A percentile compares a stretch with the other conserved stretches of the same genome.
These are phyloP conservation scores for Brettanomyces anomalus DNA, from an alignment of 805 yeast genomes.

Conservation along the genomic window DNA sequence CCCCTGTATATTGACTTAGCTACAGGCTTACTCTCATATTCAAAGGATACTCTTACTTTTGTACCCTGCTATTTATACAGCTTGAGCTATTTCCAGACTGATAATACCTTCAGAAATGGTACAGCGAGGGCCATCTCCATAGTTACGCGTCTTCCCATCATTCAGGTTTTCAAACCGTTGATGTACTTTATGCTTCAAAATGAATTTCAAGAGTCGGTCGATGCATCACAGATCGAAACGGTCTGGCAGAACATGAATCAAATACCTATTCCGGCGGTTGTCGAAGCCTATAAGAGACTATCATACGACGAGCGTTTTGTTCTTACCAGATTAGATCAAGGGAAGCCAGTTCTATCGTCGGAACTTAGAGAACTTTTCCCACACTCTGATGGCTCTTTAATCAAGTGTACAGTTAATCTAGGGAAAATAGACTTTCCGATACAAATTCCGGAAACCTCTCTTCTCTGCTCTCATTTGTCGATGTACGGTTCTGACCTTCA, in stretches of 20 bases:
- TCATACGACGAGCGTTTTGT: constrained; percentile 13
- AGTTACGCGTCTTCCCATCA: constrained; percentile 33
- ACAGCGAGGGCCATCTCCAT: constrained; percentile 38
- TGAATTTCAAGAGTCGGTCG: constrained; percentile 21
- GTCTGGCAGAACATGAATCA: constrained; percentile 11
- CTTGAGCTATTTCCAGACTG: constrained; percentile 21
- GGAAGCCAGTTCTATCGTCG: constrained; percentile 5
- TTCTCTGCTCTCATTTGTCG: constrained; percentile 16
- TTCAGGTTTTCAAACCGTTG: constrained; percentile 41
- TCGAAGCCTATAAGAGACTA: constrained; percentile 8
- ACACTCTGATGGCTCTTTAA: constrained; percentile 6
- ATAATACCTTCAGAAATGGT: constrained; percentile 29
- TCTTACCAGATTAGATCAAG: constrained; percentile 14
- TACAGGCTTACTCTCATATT: constrained; percentile 11
- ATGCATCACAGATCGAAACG: constrained; percentile 6
- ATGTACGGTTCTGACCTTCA: constrained; percentile 25
- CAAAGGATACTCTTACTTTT: constrained; percentile 6
- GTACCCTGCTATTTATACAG: constrained; percentile 20
- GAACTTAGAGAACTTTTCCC: constrained; percentile 9
- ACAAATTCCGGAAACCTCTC: constrained; percentile 22
- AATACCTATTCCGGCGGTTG: constrained; percentile 23
- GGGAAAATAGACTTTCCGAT: constrained; percentile 19
- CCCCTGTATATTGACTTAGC: constrained; percentile 31
- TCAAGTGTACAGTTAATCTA: constrained; percentile 15
- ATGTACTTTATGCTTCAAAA: constrained; percentile 36